These are phyloP conservation scores for Quercus tomentella DNA, from an alignment of 331 rosid species.

Conservation along the genomic window DNA sequence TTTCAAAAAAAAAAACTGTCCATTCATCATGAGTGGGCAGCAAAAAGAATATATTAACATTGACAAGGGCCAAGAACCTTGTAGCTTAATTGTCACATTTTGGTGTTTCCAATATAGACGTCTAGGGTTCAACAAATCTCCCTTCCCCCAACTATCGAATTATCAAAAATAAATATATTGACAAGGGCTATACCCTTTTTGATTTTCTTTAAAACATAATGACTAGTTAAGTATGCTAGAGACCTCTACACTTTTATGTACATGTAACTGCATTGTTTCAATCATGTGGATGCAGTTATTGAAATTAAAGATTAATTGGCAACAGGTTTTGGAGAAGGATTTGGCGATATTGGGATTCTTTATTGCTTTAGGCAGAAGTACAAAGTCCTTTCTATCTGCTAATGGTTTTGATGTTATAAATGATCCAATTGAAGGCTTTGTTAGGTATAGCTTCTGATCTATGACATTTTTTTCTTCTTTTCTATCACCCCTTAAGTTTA, in stretches of 20 bases:
- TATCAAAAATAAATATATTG: not conserved
- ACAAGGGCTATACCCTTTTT: not conserved
- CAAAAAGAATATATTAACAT: not conserved
- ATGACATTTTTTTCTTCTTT: constrained; percentile 13
- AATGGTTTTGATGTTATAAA: constrained; percentile 71
- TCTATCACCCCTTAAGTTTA: not conserved
- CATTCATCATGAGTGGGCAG: not conserved
- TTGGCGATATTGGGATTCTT: constrained; percentile 97
- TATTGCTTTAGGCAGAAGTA: constrained; percentile 92
- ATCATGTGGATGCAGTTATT: constrained; percentile 19
- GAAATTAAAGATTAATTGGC: constrained; percentile 16
- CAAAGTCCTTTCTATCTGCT: constrained; percentile 68
- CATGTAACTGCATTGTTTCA: constrained; percentile 7
- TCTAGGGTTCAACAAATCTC: too few species aligned
- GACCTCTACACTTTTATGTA: constrained; percentile 10
- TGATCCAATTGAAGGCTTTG: constrained; percentile 72
- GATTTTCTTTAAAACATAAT: not conserved
- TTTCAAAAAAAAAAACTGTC: not conserved
- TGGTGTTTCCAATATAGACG: too few species aligned
- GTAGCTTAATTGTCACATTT: too few species aligned
- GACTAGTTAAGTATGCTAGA: not conserved
- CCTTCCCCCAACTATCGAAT: too few species aligned
- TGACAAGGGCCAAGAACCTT: not conserved
- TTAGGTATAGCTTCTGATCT: constrained; percentile 55
- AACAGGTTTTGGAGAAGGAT: constrained; percentile 97